These are phyloP conservation scores for Sordaria brevicollis DNA, from an alignment of 495 filamentous ascomycete species.

Conservation along the genomic window DNA sequence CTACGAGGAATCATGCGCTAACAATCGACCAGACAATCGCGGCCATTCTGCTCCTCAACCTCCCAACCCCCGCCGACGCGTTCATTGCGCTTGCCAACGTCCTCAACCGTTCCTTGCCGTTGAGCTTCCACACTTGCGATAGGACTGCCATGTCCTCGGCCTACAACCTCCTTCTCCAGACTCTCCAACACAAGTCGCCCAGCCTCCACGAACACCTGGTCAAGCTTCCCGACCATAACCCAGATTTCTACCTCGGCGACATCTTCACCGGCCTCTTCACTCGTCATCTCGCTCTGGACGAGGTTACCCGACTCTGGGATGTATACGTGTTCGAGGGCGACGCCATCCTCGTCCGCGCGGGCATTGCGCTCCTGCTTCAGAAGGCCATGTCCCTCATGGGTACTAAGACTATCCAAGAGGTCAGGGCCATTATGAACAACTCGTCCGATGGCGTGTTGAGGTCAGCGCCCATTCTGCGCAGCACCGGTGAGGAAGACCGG, in stretches of 20 bases:
- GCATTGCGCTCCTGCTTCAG: constrained; percentile 55
- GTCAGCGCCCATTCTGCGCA: constrained; percentile 8
- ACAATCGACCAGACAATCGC: constrained; percentile 55
- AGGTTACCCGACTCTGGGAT: constrained; percentile 77
- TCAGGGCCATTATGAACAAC: constrained; percentile 18
- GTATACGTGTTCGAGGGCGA: constrained; percentile 94
- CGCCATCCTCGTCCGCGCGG: constrained; percentile 64
- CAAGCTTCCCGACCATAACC: constrained; percentile 29
- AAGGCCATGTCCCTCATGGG: constrained; percentile 32
- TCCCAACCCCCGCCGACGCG: constrained; percentile 57
- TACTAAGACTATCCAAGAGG: constrained; percentile 21
- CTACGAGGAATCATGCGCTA: constrained; percentile 5
- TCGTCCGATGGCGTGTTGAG: background rate
- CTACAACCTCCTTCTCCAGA: constrained; percentile 61
- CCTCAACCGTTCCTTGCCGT: constrained; percentile 77
- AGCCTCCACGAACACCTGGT: constrained; percentile 59
- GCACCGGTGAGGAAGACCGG: constrained; percentile 23
- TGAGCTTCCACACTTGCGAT: constrained; percentile 79
- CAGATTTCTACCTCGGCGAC: constrained; percentile 38
- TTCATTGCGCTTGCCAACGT: constrained; percentile 81
- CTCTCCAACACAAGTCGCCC: constrained; percentile 61
- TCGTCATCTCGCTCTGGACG: constrained; percentile 51
- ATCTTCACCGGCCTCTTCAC: constrained; percentile 47
- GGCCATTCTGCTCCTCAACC: constrained; percentile 75
- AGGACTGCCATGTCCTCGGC: constrained; percentile 58